A percentile compares a stretch with the other conserved stretches of the same genome.
Evolutionary conservation across 108 stramenopile genomes (phyloP).

Genomic region (Cylindrotheca closterium): DNA sequence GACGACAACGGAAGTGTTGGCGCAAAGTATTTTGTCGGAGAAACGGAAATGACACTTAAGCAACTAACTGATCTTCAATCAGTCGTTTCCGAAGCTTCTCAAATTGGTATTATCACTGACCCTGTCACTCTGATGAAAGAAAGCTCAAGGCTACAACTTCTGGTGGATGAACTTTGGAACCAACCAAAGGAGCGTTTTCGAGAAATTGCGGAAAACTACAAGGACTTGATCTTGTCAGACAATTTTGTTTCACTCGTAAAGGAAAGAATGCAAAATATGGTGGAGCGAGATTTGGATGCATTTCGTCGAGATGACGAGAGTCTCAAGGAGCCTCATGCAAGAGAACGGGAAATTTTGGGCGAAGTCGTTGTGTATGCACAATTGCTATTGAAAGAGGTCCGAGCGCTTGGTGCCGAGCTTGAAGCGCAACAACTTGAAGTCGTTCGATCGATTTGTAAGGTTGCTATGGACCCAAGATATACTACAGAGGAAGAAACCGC

Average conservation of each 20-base stretch:
- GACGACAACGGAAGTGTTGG: conserved; percentile 23
- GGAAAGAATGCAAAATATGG: conserved; percentile 65
- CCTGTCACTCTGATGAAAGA: conserved; percentile 60
- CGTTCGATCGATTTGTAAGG: conserved; percentile 84
- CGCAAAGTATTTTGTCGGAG: conserved; percentile 55
- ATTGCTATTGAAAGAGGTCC: conserved; percentile 71
- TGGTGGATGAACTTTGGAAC: conserved; percentile 71
- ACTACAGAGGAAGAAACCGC: conserved; percentile 82
- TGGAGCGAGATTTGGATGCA: conserved; percentile 62
- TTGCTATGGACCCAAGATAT: conserved; percentile 86
- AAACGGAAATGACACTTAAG: conserved; percentile 47
- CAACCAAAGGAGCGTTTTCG: conserved; percentile 82
- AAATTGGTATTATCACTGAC: conserved; percentile 72
- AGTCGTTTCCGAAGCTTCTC: conserved; percentile 62
- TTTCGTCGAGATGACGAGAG: conserved; percentile 36
- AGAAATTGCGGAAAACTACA: conserved; percentile 77
- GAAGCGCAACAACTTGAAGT: conserved; percentile 84
- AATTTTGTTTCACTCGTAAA: conserved; percentile 67
- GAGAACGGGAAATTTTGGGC: conserved; percentile 71
- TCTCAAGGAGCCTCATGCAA: conserved; percentile 40
- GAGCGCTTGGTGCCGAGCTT: conserved; percentile 75
- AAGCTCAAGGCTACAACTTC: conserved; percentile 60
- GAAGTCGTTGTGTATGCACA: conserved; percentile 71
- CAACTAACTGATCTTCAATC: conserved; percentile 60
- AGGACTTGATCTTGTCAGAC: conserved; percentile 83